Conservation (phyloP, 495 filamentous ascomycete genomes). For the Echria macrotheca region DNA sequence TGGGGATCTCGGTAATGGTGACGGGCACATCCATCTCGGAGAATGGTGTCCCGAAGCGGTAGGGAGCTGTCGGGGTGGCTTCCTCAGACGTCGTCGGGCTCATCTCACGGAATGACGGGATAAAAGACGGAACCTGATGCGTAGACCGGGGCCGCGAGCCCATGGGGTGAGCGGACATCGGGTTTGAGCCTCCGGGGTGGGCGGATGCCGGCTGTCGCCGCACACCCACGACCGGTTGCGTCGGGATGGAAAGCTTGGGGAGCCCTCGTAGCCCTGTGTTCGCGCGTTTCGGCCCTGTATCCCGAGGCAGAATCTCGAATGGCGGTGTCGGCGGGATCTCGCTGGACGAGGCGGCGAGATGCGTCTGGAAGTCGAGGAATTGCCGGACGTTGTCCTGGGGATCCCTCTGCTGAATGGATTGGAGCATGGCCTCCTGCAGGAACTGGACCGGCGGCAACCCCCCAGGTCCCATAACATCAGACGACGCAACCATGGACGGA, state of each 20-base stretch:
- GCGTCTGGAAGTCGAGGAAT: conserved; percentile 74
- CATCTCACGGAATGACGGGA: conserved; percentile 49
- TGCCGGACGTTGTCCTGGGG: conserved; percentile 88
- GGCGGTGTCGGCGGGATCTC: conserved; percentile 53
- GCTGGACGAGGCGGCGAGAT: conserved; percentile 43
- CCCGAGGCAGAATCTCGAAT: conserved; percentile 43
- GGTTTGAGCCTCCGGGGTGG: conserved; percentile 13
- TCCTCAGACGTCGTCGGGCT: conserved; percentile 44
- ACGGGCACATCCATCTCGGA: conserved; percentile 89
- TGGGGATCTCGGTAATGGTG: conserved; percentile 63
- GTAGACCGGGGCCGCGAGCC: conserved; percentile 24
- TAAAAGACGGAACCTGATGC: conserved; percentile 41
- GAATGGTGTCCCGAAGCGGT: conserved; percentile 72
- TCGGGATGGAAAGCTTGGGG: conserved; percentile 54
- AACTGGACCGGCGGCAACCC: conserved; percentile 54
- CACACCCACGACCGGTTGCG: conserved; percentile 12
- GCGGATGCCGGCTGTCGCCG: conserved; percentile 19
- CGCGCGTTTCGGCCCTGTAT: conserved; percentile 1
- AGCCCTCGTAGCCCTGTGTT: conserved; percentile 46
- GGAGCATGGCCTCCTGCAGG: conserved; percentile 66
- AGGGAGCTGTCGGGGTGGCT: conserved; percentile 48
- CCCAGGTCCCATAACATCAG: conserved; percentile 73
- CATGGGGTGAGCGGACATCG: conserved; percentile 18
- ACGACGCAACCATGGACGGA: conserved; percentile 84
- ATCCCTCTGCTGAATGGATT: conserved; percentile 61